Evolutionary conservation across 78 protist species (phyloP).

Genomic region (Dictyostelium firmibasis): DNA sequence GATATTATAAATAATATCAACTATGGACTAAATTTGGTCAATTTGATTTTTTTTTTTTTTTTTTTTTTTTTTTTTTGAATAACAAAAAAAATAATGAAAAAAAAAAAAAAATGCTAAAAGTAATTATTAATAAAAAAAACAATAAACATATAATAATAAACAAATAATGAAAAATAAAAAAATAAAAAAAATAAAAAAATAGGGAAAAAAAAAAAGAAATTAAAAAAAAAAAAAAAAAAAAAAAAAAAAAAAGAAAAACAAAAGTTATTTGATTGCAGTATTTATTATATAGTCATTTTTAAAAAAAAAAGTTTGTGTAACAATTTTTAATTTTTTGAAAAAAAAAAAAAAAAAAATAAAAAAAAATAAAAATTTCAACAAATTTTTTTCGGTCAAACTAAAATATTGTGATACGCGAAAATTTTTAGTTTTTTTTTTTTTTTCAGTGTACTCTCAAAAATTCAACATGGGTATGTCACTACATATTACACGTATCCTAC

Average conservation of each 20-base stretch:
- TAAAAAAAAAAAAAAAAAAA: not conserved
- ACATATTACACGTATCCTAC: not conserved
- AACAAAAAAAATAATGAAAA: no score
- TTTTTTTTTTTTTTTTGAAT: no score
- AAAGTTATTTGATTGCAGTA: not conserved
- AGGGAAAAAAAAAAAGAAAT: not conserved
- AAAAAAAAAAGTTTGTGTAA: not conserved
- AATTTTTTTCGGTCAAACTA: not conserved
- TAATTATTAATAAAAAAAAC: no score
- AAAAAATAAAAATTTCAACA: no score
- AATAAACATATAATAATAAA: no score
- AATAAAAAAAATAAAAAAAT: not conserved
- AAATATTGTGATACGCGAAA: not conserved
- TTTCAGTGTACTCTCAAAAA: not conserved
- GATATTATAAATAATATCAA: no score
- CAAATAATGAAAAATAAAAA: no score
- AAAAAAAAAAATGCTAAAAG: no score
- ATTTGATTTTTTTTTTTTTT: no score
- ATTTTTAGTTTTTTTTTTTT: not conserved
- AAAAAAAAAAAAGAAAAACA: not conserved
- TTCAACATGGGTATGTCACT: slow-evolving; percentile 18
- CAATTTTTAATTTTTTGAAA: no score
- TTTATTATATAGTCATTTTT: not conserved
- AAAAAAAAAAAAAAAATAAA: no score
- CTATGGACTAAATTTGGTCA: no score